These are phyloP conservation scores for Wickerhamiella parazyma DNA, from an alignment of 805 yeast genomes.

Conservation along the genomic window DNA sequence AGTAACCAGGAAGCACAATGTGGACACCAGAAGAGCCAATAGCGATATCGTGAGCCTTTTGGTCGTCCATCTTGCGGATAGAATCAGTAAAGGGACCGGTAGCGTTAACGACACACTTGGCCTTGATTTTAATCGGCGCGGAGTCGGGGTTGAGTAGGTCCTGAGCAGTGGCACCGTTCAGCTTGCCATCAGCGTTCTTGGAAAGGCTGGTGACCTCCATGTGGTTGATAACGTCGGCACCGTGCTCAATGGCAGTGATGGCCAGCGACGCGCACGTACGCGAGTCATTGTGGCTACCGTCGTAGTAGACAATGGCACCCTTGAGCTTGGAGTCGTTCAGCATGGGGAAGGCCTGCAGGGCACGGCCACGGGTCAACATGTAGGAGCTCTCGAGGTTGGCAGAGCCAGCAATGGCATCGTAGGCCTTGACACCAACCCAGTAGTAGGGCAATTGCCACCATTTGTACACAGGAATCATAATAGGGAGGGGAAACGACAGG, in stretches of 20 bases:
- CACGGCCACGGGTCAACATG: constrained; percentile 49
- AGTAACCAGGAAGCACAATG: constrained; percentile 80
- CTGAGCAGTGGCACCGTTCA: constrained; percentile 64
- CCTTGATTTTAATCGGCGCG: constrained; percentile 43
- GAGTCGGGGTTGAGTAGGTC: constrained; percentile 48
- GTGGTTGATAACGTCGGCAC: constrained; percentile 84
- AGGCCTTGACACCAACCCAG: constrained; percentile 80
- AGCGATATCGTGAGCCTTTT: constrained; percentile 51
- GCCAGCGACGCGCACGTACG: constrained; percentile 82
- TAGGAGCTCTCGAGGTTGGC: constrained; percentile 74
- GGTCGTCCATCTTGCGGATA: constrained; percentile 72
- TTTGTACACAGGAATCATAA: constrained; percentile 89
- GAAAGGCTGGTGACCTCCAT: constrained; percentile 63
- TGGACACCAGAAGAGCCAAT: constrained; percentile 94
- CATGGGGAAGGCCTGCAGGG: constrained; percentile 73
- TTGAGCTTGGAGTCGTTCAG: constrained; percentile 63
- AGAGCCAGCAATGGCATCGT: constrained; percentile 83
- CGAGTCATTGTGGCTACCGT: constrained; percentile 87
- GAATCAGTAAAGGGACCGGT: constrained; percentile 89
- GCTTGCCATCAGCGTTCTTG: constrained; percentile 45
- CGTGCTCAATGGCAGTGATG: constrained; percentile 67
- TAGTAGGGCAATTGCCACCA: constrained; percentile 95
- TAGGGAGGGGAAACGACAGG: constrained; percentile 71
- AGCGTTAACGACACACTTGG: constrained; percentile 74
- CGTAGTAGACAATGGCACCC: constrained; percentile 89